Evolutionary conservation across 495 filamentous ascomycete genomes (phyloP).

Genomic region (Hypomontagnella monticulosa): DNA sequence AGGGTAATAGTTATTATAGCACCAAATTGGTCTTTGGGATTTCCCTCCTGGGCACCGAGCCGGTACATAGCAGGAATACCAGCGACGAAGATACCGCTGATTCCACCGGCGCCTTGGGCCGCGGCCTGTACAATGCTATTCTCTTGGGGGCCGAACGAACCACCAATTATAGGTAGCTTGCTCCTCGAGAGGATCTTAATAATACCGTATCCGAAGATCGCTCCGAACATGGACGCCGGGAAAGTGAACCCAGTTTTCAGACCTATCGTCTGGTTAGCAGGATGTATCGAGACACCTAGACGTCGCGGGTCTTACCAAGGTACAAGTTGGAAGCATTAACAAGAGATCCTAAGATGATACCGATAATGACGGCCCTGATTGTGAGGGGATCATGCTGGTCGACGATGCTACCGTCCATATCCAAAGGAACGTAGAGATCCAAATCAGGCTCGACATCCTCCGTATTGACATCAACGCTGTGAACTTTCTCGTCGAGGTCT

Average conservation of each 20-base stretch:
- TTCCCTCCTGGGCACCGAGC: constrained; percentile 59
- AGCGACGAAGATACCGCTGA: constrained; percentile 70
- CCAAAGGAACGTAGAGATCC: constrained; percentile 59
- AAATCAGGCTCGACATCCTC: constrained; percentile 51
- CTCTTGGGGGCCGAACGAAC: constrained; percentile 70
- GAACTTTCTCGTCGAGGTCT: constrained; percentile 29
- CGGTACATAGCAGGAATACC: constrained; percentile 72
- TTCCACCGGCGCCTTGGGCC: constrained; percentile 69
- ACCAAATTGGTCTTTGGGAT: constrained; percentile 65
- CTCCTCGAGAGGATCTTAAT: constrained; percentile 64
- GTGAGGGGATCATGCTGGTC: constrained; percentile 64
- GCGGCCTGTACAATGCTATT: constrained; percentile 74
- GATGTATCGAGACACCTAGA: neutral
- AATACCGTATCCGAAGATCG: constrained; percentile 74
- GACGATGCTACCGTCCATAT: constrained; percentile 53
- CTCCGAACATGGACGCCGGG: constrained; percentile 65
- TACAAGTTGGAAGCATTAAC: constrained; percentile 74
- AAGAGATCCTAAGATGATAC: constrained; percentile 65
- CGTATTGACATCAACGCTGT: constrained; percentile 32
- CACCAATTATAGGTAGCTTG: constrained; percentile 67
- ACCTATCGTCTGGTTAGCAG: constrained; percentile 52
- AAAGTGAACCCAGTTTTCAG: constrained; percentile 75
- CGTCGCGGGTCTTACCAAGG: constrained; percentile 56
- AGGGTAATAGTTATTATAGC: constrained; percentile 69
- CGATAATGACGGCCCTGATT: constrained; percentile 64